A percentile compares a stretch with the other conserved stretches of the same genome.
These are phyloP conservation scores for Senecio squalidus DNA, from an alignment of 140 eudicot genomes.

Conservation along the genomic window DNA sequence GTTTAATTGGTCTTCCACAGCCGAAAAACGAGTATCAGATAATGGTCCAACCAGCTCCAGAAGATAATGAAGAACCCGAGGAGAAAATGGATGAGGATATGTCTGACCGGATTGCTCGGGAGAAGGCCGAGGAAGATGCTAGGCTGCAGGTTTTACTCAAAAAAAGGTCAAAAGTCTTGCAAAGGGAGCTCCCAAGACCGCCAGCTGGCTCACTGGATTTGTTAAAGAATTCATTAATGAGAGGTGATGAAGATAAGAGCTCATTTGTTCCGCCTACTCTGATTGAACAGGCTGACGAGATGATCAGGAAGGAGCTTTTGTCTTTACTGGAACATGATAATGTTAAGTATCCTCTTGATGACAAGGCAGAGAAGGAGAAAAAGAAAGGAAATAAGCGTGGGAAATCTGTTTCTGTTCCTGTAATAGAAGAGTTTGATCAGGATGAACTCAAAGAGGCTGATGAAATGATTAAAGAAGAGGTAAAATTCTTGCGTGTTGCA, in stretches of 20 bases:
- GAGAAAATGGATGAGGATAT: slow-evolving; percentile 95
- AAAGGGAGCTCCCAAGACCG: slow-evolving; percentile 96
- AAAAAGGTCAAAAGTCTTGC: slow-evolving; percentile 89
- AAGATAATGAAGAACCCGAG: slow-evolving; percentile 79
- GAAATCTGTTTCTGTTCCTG: slow-evolving; percentile 48
- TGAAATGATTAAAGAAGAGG: slow-evolving; percentile 62
- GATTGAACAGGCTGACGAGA: slow-evolving; percentile 90
- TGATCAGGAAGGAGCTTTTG: slow-evolving; percentile 76
- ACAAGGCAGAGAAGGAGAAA: slow-evolving; percentile 67
- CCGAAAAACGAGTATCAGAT: slow-evolving; percentile 95
- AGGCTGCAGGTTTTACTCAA: slow-evolving; percentile 68
- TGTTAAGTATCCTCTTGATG: slow-evolving; percentile 71
- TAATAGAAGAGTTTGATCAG: slow-evolving; percentile 77
- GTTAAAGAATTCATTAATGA: slow-evolving; percentile 52
- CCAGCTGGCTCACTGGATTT: slow-evolving; percentile 79
- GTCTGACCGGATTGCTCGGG: slow-evolving; percentile 91
- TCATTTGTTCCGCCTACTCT: slow-evolving; percentile 87
- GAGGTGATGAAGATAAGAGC: slow-evolving; percentile 82
- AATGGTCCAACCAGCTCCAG: slow-evolving; percentile 60
- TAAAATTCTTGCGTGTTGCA: slow-evolving; percentile 49
- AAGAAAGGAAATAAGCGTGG: slow-evolving; percentile 71
- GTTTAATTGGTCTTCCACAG: slow-evolving; percentile 78
- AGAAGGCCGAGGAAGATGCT: slow-evolving; percentile 95
- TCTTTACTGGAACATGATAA: slow-evolving; percentile 78
- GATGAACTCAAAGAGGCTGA: slow-evolving; percentile 84